Evolutionary conservation across 352 stramenopile genomes (phyloP), one percentile per base, ranked within the genome.

Genomic region (Sclerospora graminicola): DNA sequence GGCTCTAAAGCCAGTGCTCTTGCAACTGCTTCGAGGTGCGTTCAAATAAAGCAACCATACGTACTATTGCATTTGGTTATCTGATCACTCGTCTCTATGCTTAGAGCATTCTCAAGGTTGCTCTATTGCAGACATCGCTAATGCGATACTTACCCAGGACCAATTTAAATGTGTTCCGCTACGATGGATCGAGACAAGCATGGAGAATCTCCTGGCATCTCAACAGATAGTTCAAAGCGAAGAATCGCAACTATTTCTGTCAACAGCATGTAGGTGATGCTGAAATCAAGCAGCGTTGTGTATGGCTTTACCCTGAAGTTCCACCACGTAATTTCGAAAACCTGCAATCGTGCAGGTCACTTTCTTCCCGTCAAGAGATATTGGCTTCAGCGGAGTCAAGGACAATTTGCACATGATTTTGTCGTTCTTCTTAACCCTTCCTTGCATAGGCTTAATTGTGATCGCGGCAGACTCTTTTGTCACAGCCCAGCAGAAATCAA

Each of bases 401-500:
- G 57, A 47, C 4, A 97, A 41, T 10, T 45, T 54, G 41, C 90
- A 93, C 5, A 60, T 52, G 1, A 74, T 55, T 41, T 84, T 82
- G 53, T 96, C 88, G 15, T 84, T 92, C 50, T 94, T 89, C 46
- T 85, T 86, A 14, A 96, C 84, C 0, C 74, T 95, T 3, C 88
- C 10, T n/a, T 85, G 63, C 41, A 69, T 66, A 8, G 84, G 79
- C 23, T 89, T 70, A 48, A 92, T 74, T 2, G 50, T 51, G 9
- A 91, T 51, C 15, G 63, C 61, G 5, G 72, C 34, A 7, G 60
- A 48, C n/a, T 63, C 54, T 38, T 66, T 69, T 7, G 44, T 36
- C 29, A 71, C 54, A 41, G 42, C 81, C 74, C 88, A 95, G 19
- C 74, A 73, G 46, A 96, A 97, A 31, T 97, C 90, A 51, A 97